Conservation (phyloP, 2,329 filamentous ascomycete genomes). For the Cordyceps cateniannulata region DNA sequence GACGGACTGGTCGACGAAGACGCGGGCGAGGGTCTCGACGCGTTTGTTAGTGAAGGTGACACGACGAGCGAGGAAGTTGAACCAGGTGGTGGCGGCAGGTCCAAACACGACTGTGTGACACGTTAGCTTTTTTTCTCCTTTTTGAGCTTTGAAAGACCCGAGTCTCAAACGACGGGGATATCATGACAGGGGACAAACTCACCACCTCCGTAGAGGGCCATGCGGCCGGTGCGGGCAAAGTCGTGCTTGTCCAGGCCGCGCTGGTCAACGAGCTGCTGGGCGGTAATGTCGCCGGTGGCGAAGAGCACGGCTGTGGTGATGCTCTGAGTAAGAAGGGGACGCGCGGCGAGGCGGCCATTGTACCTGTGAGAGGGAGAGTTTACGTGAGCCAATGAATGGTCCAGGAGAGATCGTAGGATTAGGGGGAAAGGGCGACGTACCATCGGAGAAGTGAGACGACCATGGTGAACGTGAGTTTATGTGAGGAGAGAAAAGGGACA, state of each 20-base stretch:
- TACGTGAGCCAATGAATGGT: not conserved
- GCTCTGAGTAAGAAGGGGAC: constrained; percentile 84
- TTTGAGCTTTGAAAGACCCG: no score
- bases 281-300: constrained; percentile 81
- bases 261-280: constrained; percentile 86
- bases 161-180: not conserved
- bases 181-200: constrained; percentile 27
- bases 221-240: constrained; percentile 62
- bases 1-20: constrained; percentile 71
- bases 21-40: constrained; percentile 68
- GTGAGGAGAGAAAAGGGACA: not conserved
- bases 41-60: constrained; percentile 59
- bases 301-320: constrained; percentile 89
- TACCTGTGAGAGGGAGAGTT: constrained; percentile 57
- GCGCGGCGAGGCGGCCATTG: constrained; percentile 70
- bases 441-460: constrained; percentile 13
- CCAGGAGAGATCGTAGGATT: no score
- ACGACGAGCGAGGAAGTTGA: constrained; percentile 65
- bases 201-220: constrained; percentile 76
- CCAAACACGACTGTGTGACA: constrained; percentile 64
- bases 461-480: constrained; percentile 6
- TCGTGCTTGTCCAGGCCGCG: constrained; percentile 73
- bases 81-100: constrained; percentile 83
- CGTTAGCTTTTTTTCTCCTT: not conserved
- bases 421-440: not conserved